Percentiles rank a stretch among this genome's conserved stretches.
Evolutionary conservation across 805 yeast genomes (phyloP).

Genomic region (Cyberlindnera saturnus): DNA sequence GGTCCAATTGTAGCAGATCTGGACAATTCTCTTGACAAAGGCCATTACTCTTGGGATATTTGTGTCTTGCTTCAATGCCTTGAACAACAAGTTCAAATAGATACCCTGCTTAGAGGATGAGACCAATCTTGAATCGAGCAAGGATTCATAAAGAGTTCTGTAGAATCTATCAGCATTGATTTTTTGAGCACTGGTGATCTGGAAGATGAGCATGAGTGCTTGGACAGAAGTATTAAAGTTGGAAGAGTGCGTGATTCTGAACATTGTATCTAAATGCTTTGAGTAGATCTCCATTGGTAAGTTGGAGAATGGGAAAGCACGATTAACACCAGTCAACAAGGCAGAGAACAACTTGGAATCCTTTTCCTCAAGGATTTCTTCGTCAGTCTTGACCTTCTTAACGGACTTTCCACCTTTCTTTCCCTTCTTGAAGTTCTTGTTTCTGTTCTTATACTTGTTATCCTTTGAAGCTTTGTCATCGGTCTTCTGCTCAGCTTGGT

Average conservation of each 20-base stretch:
- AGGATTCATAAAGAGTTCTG: slow-evolving; percentile 83
- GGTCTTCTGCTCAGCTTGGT: slow-evolving; percentile 35
- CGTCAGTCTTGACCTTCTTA: slow-evolving; percentile 55
- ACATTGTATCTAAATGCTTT: slow-evolving; percentile 76
- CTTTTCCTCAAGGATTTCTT: slow-evolving; percentile 68
- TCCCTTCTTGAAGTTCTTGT: slow-evolving; percentile 74
- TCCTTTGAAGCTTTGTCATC: slow-evolving; percentile 29
- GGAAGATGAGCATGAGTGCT: slow-evolving; percentile 80
- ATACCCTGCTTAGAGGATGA: slow-evolving; percentile 91
- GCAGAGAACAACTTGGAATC: slow-evolving; percentile 84
- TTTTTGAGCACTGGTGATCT: slow-evolving; percentile 59
- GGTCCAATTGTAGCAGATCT: slow-evolving; percentile 79
- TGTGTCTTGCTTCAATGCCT: slow-evolving; percentile 69
- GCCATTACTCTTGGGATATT: slow-evolving; percentile 66
- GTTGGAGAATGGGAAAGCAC: slow-evolving; percentile 90
- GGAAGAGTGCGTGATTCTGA: slow-evolving; percentile 86
- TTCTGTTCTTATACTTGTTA: slow-evolving; percentile 55
- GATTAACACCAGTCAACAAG: slow-evolving; percentile 86
- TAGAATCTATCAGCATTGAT: slow-evolving; percentile 65
- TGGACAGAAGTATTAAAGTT: slow-evolving; percentile 93
- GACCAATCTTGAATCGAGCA: slow-evolving; percentile 77
- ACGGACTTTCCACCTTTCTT: slow-evolving; percentile 85
- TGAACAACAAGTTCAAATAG: slow-evolving; percentile 79
- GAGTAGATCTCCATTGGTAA: slow-evolving; percentile 65
- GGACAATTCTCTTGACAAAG: slow-evolving; percentile 84